Evolutionary conservation across 305 asterid species (phyloP).

Genomic region (Fraxinus xanthoxyloides): DNA sequence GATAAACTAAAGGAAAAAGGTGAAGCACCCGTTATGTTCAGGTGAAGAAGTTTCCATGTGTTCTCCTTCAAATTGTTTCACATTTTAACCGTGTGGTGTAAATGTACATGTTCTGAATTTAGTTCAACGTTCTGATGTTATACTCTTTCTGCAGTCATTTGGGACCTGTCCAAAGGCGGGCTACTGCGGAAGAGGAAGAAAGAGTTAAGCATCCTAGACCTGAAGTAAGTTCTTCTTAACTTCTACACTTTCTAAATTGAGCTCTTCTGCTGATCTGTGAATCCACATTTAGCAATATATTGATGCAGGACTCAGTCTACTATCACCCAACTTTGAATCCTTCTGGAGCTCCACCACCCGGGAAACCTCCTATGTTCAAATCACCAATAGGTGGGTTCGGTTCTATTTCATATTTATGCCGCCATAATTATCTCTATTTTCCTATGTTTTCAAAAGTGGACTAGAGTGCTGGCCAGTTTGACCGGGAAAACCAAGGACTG

Average conservation of each 20-base stretch:
- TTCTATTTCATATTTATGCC: slow-evolving; percentile 8
- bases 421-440: background rate
- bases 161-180: slow-evolving; percentile 84
- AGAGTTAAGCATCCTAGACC: slow-evolving; percentile 77
- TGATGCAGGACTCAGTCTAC: slow-evolving; percentile 91
- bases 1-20: slow-evolving; percentile 94
- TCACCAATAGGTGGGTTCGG: slow-evolving; percentile 67
- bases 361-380: slow-evolving; percentile 96
- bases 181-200: slow-evolving; percentile 89
- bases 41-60: slow-evolving; percentile 46
- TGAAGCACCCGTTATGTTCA: slow-evolving; percentile 97
- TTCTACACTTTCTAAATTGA: slow-evolving; percentile 12
- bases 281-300: slow-evolving; percentile 26
- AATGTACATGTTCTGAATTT: slow-evolving; percentile 18
- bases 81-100: background rate
- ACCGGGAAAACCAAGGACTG: background rate
- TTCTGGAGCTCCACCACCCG: slow-evolving; percentile 99
- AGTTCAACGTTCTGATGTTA: slow-evolving; percentile 19
- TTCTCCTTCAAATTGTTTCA: background rate
- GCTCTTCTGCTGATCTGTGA: slow-evolving; percentile 23
- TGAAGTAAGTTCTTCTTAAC: slow-evolving; percentile 51
- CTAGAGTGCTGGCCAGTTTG: background rate
- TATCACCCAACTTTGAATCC: slow-evolving; percentile 98
- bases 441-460: background rate
- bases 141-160: slow-evolving; percentile 68